phyloP scores from a whole-genome alignment of 257 asterid species.

The Scutellaria galericulata region DNA sequence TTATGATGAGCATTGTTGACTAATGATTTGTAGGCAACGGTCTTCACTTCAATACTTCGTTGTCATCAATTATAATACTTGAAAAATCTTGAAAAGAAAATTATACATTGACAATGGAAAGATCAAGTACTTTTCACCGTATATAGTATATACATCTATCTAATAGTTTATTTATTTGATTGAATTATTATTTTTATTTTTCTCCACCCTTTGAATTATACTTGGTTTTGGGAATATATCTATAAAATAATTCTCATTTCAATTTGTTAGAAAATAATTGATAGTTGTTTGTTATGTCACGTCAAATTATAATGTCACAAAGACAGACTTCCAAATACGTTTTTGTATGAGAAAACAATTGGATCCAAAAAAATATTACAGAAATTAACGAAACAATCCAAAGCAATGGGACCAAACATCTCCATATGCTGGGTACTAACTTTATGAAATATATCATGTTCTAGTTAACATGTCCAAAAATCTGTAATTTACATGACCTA shows the following conservation, averaged over 20 bases:
- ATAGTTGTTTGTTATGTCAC: no score
- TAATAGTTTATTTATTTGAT: no score
- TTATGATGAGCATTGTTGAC: constrained; percentile 35
- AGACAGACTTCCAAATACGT: no score
- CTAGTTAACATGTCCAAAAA: neutral
- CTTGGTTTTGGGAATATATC: no score
- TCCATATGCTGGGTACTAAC: neutral
- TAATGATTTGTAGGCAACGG: constrained; percentile 16
- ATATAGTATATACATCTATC: no score
- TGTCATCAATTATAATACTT: neutral
- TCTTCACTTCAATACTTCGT: neutral
- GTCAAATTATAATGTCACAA: neutral
- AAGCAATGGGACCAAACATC: neutral
- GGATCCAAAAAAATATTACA: neutral
- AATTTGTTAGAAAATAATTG: no score
- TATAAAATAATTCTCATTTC: no score
- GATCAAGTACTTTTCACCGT: neutral
- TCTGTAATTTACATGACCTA: neutral
- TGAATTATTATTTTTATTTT: no score
- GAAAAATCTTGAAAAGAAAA: neutral
- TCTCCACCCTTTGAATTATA: neutral
- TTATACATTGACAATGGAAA: neutral
- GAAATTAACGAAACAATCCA: neutral
- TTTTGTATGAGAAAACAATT: neutral
- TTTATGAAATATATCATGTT: constrained; percentile 3